Conservation (phyloP, 75 land plant species). For the Cunninghamia lanceolata region DNA sequence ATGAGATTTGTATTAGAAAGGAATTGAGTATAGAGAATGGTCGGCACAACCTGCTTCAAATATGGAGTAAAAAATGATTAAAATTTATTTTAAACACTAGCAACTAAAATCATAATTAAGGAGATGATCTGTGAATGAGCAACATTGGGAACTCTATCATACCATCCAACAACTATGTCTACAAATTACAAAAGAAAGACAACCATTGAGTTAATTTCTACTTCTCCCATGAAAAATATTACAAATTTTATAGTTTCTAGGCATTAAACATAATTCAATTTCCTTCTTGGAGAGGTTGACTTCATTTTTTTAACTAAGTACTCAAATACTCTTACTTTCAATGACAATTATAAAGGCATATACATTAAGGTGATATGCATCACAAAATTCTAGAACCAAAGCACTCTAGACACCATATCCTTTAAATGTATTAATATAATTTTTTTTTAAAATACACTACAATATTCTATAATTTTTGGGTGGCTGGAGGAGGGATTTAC, state of each 20-base stretch:
- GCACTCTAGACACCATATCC: neutral
- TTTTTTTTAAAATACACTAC: neutral
- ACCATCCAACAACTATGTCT: neutral
- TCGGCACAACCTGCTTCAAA: neutral
- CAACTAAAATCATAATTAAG: no score
- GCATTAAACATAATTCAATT: neutral
- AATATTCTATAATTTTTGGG: neutral
- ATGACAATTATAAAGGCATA: neutral
- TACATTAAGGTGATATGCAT: neutral
- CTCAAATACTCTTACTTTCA: neutral
- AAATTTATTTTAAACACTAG: no score
- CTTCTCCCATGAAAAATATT: neutral
- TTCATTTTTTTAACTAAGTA: neutral
- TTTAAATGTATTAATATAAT: neutral
- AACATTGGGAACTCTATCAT: no score
- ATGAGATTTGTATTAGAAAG: neutral
- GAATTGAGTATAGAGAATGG: neutral
- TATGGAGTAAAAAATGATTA: neutral
- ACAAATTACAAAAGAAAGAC: neutral
- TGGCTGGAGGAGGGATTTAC: conserved; percentile 22
- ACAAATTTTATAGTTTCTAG: neutral
- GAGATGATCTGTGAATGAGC: no score
- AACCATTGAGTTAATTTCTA: neutral
- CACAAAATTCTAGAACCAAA: neutral
- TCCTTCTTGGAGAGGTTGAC: neutral